Conservation (phyloP, 805 yeast genomes). For the Saccharomyces paradoxus region DNA sequence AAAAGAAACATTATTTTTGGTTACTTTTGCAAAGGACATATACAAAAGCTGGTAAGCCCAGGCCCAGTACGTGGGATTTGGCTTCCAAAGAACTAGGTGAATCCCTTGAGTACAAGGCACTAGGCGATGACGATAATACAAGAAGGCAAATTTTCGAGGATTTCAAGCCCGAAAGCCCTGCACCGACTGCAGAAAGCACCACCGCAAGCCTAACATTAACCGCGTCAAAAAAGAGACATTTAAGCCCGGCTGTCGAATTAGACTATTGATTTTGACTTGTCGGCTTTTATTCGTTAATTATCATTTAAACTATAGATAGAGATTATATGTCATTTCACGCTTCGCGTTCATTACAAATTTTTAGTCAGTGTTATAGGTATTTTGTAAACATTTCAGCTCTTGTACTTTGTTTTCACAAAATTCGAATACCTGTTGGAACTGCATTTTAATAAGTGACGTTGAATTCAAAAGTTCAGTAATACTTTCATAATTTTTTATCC, state of each 20-base stretch:
- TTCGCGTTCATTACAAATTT: neutral
- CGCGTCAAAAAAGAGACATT: slow-evolving; percentile 19
- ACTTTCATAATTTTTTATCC: slow-evolving; percentile 29
- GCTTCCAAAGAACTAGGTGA: slow-evolving; percentile 25
- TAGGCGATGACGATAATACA: slow-evolving; percentile 28
- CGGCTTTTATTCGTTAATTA: too few relatives aligned
- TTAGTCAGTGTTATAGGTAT: neutral
- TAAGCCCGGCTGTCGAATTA: slow-evolving; percentile 24
- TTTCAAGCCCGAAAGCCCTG: slow-evolving; percentile 18
- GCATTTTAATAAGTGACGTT: slow-evolving; percentile 1
- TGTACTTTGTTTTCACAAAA: slow-evolving; percentile 4
- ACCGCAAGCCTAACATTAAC: slow-evolving; percentile 6
- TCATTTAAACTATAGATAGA: neutral
- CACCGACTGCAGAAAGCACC: slow-evolving; percentile 9
- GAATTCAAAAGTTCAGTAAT: slow-evolving; percentile 2
- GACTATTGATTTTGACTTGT: slow-evolving; percentile 24
- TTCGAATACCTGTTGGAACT: slow-evolving; percentile 7
- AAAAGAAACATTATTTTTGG: slow-evolving; percentile 23
- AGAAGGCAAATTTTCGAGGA: slow-evolving; percentile 30
- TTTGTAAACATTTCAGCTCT: neutral
- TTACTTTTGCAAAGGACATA: slow-evolving; percentile 18
- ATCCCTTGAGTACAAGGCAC: slow-evolving; percentile 30
- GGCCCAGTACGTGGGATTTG: slow-evolving; percentile 33
- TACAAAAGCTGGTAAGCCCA: slow-evolving; percentile 14
- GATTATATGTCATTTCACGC: neutral